phyloP scores from a whole-genome alignment of 805 yeast species.

The Saitoella complicata region DNA sequence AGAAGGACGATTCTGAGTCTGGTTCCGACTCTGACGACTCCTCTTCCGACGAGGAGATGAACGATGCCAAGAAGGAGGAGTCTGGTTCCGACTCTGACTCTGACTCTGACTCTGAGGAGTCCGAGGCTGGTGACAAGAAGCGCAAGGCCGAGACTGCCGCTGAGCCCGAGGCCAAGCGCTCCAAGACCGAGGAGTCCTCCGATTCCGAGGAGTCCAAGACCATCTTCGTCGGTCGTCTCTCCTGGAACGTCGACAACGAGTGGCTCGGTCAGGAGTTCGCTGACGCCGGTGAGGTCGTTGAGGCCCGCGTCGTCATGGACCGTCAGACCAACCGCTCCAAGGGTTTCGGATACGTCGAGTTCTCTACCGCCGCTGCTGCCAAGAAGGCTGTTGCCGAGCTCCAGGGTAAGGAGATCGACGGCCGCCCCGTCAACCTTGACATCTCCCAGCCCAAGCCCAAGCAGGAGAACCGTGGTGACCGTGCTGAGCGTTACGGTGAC shows the following conservation, averaged over 20 bases:
- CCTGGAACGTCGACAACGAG: conserved; percentile 93
- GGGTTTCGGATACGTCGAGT: conserved; percentile 82
- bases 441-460: conserved; percentile 72
- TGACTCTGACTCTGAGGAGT: conserved; percentile 16
- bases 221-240: conserved; percentile 87
- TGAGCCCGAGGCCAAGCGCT: conserved; percentile 5
- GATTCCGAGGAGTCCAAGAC: conserved; percentile 57
- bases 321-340: conserved; percentile 83
- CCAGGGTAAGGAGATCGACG: conserved; percentile 93
- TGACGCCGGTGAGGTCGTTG: conserved; percentile 58
- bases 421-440: conserved; percentile 90
- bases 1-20: conserved; percentile 4
- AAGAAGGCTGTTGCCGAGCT: conserved; percentile 68
- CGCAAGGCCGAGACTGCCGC: conserved; percentile 9
- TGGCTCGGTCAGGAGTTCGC: conserved; percentile 84
- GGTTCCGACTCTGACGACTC: conserved; percentile 12
- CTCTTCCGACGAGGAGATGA: conserved; percentile 7
- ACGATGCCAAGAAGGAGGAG: conserved; percentile 7
- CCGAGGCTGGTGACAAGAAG: conserved; percentile 8
- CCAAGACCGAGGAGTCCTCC: conserved; percentile 23
- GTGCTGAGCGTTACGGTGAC: conserved; percentile 86
- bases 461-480: conserved; percentile 37
- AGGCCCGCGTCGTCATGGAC: conserved; percentile 89
- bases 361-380: conserved; percentile 58
- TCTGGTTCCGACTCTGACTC: conserved; percentile 18